Evolutionary conservation across 2,329 filamentous ascomycete genomes (phyloP).

Genomic region (Phialophora verrucosa): DNA sequence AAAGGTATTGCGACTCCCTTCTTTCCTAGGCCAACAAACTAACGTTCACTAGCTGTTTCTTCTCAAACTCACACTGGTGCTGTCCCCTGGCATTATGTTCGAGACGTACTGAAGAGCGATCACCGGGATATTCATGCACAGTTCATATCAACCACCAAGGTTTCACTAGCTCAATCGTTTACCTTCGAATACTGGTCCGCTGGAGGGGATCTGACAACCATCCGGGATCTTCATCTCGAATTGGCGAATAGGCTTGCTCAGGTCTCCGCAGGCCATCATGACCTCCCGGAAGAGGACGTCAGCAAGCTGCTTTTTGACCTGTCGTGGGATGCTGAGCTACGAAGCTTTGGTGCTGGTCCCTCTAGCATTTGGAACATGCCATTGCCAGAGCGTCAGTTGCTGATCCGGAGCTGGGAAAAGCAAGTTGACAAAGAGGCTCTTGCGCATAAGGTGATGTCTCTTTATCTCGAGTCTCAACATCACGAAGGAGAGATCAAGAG

Average conservation of each 20-base stretch:
- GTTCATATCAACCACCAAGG: constrained; percentile 21
- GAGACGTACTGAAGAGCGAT: constrained; percentile 17
- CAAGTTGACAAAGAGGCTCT: constrained; percentile 31
- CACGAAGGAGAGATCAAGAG: constrained; percentile 34
- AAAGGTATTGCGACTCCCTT: constrained; percentile 23
- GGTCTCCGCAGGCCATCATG: constrained; percentile 2
- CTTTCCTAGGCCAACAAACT: not conserved
- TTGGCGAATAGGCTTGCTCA: constrained; percentile 31
- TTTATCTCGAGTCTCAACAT: constrained; percentile 25
- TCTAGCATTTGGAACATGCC: constrained; percentile 36
- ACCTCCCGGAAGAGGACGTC: constrained; percentile 16
- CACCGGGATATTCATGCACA: constrained; percentile 31
- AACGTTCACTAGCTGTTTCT: constrained; percentile 20
- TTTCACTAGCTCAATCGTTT: constrained; percentile 32
- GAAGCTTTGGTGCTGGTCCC: constrained; percentile 23
- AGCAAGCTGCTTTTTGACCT: constrained; percentile 27
- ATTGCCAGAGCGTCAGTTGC: constrained; percentile 26
- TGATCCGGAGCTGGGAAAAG: constrained; percentile 34
- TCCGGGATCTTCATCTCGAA: constrained; percentile 39
- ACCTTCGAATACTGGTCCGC: constrained; percentile 41
- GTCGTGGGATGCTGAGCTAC: constrained; percentile 21
- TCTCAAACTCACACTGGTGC: constrained; percentile 21
- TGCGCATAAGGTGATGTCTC: constrained; percentile 19
- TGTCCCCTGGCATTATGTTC: constrained; percentile 31
- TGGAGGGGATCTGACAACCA: constrained; percentile 40